These are phyloP conservation scores for Camellia sinensis DNA, from an alignment of 148 eudicot genomes.

Conservation along the genomic window DNA sequence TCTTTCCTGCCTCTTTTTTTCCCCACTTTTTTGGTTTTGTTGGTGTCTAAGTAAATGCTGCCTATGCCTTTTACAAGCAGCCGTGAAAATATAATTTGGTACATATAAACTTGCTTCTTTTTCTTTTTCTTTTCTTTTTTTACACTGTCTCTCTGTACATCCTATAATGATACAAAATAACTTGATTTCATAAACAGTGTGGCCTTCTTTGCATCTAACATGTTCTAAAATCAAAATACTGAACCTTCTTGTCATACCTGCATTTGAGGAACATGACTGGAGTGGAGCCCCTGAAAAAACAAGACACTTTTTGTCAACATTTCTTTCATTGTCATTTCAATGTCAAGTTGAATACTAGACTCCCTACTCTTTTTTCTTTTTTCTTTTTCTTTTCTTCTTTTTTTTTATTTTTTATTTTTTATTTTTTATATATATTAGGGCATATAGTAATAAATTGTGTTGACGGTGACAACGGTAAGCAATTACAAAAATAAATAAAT, in stretches of 20 bases:
- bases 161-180: background rate
- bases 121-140: background rate
- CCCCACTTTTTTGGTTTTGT: too few species aligned
- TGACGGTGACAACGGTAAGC: background rate
- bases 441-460: background rate
- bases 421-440: too few species aligned
- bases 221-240: background rate
- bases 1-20: background rate
- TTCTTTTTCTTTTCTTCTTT: too few species aligned
- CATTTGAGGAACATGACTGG: background rate
- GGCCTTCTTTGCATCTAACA: background rate
- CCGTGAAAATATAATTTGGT: background rate
- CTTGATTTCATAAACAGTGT: background rate
- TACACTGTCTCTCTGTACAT: background rate
- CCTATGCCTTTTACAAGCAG: background rate
- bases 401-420: too few species aligned
- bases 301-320: background rate
- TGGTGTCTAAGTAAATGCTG: too few species aligned
- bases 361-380: too few species aligned
- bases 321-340: too few species aligned
- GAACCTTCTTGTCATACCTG: background rate
- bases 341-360: too few species aligned
- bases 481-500: background rate
- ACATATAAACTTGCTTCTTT: background rate
- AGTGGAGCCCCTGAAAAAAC: background rate